Conservation (phyloP, 805 yeast species). For the Candida jianshihensis region DNA sequence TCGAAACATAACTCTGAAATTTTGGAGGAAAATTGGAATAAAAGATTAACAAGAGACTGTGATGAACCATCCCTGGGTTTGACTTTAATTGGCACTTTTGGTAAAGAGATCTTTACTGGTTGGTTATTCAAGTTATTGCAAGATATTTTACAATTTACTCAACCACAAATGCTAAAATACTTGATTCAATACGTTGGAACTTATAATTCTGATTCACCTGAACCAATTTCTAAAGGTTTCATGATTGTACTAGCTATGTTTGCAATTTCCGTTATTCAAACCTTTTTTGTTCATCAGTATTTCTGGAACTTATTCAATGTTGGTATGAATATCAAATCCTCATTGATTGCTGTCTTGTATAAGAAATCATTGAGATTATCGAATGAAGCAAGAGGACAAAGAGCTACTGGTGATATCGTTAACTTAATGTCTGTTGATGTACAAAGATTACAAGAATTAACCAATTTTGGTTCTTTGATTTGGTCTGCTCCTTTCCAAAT, state of each 20-base stretch:
- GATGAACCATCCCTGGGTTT: conserved; percentile 43
- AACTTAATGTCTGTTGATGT: conserved; percentile 93
- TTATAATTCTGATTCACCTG: conserved; percentile 29
- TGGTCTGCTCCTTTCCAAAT: conserved; percentile 96
- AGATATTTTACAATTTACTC: conserved; percentile 75
- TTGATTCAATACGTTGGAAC: conserved; percentile 55
- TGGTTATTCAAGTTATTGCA: conserved; percentile 70
- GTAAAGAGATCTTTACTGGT: conserved; percentile 58
- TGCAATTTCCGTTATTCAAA: conserved; percentile 66
- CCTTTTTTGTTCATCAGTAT: conserved; percentile 71
- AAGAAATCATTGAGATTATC: conserved; percentile 63
- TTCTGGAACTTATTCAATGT: conserved; percentile 67
- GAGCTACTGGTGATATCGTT: conserved; percentile 88
- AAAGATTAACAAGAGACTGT: conserved; percentile 45
- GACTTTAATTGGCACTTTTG: conserved; percentile 66
- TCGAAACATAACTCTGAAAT: conserved; percentile 43
- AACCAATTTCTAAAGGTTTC: conserved; percentile 66
- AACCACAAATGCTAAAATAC: conserved; percentile 71
- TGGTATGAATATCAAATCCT: conserved; percentile 70
- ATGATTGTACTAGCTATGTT: conserved; percentile 76
- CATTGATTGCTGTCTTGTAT: conserved; percentile 61
- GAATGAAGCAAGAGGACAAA: conserved; percentile 60
- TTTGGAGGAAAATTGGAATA: conserved; percentile 57
- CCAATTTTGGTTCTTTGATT: conserved; percentile 68
- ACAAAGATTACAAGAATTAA: conserved; percentile 78